Conservation (phyloP, 2,329 filamentous ascomycete genomes). For the Colletotrichum sp. region DNA sequence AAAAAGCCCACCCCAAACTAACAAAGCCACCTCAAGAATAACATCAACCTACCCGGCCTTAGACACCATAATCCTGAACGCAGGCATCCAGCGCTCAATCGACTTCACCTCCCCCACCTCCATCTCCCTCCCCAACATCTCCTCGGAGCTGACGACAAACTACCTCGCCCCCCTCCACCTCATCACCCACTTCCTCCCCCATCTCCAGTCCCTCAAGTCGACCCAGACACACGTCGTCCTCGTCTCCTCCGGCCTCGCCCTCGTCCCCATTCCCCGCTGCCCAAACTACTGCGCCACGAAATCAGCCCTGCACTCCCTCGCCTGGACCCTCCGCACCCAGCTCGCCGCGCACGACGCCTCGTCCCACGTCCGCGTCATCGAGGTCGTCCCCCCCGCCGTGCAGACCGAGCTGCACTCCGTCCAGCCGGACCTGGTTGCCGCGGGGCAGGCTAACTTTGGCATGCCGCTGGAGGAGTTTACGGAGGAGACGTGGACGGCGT, state of each 20-base stretch:
- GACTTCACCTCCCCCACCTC: conserved; percentile 48
- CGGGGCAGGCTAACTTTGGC: conserved; percentile 35
- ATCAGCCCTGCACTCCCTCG: conserved; percentile 54
- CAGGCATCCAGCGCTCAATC: conserved; percentile 56
- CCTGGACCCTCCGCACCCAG: conserved; percentile 48
- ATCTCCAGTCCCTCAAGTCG: conserved; percentile 31
- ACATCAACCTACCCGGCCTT: conserved; percentile 49
- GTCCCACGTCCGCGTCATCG: conserved; percentile 45
- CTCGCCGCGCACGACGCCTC: conserved; percentile 36
- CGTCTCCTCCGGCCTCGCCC: conserved; percentile 48
- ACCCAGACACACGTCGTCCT: conserved; percentile 30
- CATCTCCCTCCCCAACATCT: conserved; percentile 39
- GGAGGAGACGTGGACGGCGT: conserved; percentile 48
- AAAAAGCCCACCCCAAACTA: neutral
- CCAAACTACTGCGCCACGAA: conserved; percentile 60
- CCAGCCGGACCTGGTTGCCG: conserved; percentile 38
- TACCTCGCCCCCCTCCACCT: conserved; percentile 51
- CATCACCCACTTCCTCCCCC: conserved; percentile 50
- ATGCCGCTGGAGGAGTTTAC: conserved; percentile 45
- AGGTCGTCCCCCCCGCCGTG: conserved; percentile 53
- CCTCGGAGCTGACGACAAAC: conserved; percentile 51
- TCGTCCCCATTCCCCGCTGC: conserved; percentile 51
- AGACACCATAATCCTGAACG: conserved; percentile 63
- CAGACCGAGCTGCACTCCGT: conserved; percentile 54
- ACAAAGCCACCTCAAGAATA: conserved; percentile 29